Evolutionary conservation across 306 rosid species (phyloP).

Genomic region (Astragalus membranaceus): DNA sequence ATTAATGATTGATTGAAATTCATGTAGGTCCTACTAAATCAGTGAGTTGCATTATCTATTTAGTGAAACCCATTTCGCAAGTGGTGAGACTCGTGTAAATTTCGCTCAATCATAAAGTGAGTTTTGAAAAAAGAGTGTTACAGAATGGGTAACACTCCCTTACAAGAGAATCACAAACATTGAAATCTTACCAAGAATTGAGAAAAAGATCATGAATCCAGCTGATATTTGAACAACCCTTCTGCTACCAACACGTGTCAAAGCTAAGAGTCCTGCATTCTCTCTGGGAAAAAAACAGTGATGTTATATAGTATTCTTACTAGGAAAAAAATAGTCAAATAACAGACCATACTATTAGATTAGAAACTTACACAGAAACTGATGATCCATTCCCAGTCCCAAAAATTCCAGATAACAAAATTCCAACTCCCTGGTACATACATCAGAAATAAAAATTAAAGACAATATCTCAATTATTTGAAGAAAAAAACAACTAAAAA

Average conservation of each 20-base stretch:
- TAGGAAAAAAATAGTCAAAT: neutral
- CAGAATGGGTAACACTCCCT: no score
- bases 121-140: no score
- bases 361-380: conserved; percentile 76
- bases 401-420: conserved; percentile 79
- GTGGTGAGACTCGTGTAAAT: neutral
- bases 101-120: no score
- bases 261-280: conserved; percentile 88
- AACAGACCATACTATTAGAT: neutral
- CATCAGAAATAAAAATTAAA: conserved; percentile 1
- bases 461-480: no score
- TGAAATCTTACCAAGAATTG: conserved; percentile 62
- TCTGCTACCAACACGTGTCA: conserved; percentile 95
- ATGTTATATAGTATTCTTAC: neutral
- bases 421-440: conserved; percentile 72
- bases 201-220: conserved; percentile 93
- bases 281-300: conserved; percentile 40
- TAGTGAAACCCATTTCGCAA: no score
- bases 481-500: no score
- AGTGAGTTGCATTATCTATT: no score
- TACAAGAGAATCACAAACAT: neutral
- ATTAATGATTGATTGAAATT: no score
- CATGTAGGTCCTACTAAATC: no score
- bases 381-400: conserved; percentile 93
- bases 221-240: conserved; percentile 96